phyloP scores from a whole-genome alignment of 169 alveolate species.

The Amoebophrya sp. region DNA sequence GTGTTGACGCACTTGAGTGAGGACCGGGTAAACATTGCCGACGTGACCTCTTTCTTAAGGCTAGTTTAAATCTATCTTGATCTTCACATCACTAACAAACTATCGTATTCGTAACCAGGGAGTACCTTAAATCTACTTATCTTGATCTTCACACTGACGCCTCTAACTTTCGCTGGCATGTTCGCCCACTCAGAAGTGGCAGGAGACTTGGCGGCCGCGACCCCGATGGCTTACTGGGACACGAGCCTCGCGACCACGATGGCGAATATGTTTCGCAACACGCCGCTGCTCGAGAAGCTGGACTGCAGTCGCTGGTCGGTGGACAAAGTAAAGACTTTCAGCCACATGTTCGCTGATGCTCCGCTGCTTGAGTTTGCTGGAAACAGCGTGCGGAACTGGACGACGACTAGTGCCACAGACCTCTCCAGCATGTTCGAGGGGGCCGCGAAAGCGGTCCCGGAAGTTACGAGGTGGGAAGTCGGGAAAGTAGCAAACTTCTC shows the following conservation, averaged over 20 bases:
- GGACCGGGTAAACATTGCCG: too few species aligned
- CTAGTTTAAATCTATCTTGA: too few species aligned
- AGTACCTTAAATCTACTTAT: too few species aligned
- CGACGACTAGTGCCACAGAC: background rate
- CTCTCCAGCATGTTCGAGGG: background rate
- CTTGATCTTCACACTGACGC: too few species aligned
- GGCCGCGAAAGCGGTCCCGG: background rate
- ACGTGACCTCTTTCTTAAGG: too few species aligned
- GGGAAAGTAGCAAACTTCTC: background rate
- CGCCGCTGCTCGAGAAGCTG: background rate
- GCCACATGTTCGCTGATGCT: background rate
- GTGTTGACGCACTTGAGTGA: too few species aligned
- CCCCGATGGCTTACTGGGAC: background rate
- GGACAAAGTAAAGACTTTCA: background rate
- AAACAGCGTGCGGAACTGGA: background rate
- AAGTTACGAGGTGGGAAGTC: background rate
- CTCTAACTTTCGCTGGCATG: too few species aligned
- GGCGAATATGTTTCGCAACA: background rate
- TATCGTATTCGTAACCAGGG: too few species aligned
- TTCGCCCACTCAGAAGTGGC: too few species aligned
- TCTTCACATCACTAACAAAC: too few species aligned
- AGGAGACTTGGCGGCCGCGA: too few species aligned
- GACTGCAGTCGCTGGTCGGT: background rate
- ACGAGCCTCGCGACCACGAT: background rate
- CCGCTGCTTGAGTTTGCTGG: background rate